Conservation (phyloP, 306 rosid genomes). For the Quercus alba region DNA sequence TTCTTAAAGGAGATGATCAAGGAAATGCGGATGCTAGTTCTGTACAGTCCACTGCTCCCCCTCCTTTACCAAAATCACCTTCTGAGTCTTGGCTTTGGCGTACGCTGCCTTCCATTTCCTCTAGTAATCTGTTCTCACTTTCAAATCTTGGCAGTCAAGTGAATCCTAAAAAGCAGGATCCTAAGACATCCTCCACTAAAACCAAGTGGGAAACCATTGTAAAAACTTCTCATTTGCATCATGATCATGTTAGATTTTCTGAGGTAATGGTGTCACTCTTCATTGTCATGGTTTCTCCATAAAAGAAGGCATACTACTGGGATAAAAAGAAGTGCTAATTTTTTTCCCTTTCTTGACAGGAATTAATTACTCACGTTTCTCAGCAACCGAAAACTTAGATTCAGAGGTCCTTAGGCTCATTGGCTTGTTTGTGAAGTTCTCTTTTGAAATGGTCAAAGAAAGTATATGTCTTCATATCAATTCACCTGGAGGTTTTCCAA, state of each 20-base stretch:
- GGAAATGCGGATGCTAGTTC: slow-evolving; percentile 24
- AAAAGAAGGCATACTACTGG: background rate
- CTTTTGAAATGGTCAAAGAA: slow-evolving; percentile 5
- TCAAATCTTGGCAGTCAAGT: slow-evolving; percentile 32
- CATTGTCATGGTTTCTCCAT: background rate
- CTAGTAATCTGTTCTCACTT: slow-evolving; percentile 35
- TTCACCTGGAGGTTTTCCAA: slow-evolving; percentile 10
- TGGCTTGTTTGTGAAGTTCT: slow-evolving; percentile 18
- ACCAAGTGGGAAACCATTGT: slow-evolving; percentile 95
- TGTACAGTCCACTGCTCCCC: slow-evolving; percentile 51
- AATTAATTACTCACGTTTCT: slow-evolving; percentile 50
- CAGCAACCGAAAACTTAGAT: slow-evolving; percentile 52
- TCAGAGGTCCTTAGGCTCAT: slow-evolving; percentile 10
- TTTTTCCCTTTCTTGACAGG: slow-evolving; percentile 45
- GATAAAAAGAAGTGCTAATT: slow-evolving; percentile 7
- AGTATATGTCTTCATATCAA: background rate
- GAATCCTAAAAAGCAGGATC: slow-evolving; percentile 36
- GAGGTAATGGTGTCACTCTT: slow-evolving; percentile 57
- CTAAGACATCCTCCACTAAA: slow-evolving; percentile 37
- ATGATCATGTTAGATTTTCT: slow-evolving; percentile 75
- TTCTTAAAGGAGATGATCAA: slow-evolving; percentile 29
- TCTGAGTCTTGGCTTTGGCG: slow-evolving; percentile 97
- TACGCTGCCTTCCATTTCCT: slow-evolving; percentile 57
- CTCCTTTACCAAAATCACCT: slow-evolving; percentile 90
- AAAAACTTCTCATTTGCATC: slow-evolving; percentile 66